Percentiles rank a stretch among this genome's conserved stretches.
Evolutionary conservation across 148 eudicot genomes (phyloP).

Genomic region (Camellia lanceoleosa): DNA sequence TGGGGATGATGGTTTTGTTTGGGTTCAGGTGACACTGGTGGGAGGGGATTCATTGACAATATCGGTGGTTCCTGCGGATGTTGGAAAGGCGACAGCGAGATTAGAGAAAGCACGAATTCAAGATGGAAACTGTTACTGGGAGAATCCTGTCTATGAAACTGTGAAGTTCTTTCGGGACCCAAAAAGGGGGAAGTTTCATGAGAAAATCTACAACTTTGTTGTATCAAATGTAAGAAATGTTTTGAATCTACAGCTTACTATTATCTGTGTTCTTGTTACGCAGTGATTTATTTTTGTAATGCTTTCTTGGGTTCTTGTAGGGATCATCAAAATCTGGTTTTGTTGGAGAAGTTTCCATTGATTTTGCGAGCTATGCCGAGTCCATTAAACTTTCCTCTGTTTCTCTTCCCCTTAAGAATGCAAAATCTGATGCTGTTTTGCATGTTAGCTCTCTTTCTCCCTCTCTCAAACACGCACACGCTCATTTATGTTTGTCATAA

Average conservation of each 20-base stretch:
- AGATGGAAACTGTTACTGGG: constrained; percentile 82
- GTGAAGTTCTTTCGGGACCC: constrained; percentile 75
- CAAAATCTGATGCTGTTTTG: constrained; percentile 56
- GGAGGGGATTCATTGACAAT: constrained; percentile 70
- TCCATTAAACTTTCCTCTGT: constrained; percentile 58
- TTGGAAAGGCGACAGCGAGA: constrained; percentile 76
- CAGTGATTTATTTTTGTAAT: constrained; percentile 18
- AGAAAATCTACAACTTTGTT: constrained; percentile 71
- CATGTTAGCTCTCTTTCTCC: constrained; percentile 58
- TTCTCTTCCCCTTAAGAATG: constrained; percentile 78
- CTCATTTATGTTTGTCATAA: constrained; percentile 2
- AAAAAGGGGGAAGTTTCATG: constrained; percentile 76
- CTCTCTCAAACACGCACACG: not conserved
- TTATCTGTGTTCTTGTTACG: constrained; percentile 17
- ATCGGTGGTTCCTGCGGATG: constrained; percentile 74
- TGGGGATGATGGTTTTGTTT: constrained; percentile 1
- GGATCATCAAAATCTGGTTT: constrained; percentile 65
- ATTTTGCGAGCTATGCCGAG: constrained; percentile 68
- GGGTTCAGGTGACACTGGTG: constrained; percentile 48
- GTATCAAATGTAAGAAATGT: constrained; percentile 62
- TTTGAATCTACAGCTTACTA: not conserved
- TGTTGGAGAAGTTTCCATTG: constrained; percentile 88
- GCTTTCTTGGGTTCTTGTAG: constrained; percentile 29
- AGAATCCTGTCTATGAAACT: constrained; percentile 68
- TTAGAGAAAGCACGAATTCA: constrained; percentile 62